These are phyloP conservation scores for Fusarium sp. DNA, from an alignment of 2,329 filamentous ascomycete genomes.

Conservation along the genomic window DNA sequence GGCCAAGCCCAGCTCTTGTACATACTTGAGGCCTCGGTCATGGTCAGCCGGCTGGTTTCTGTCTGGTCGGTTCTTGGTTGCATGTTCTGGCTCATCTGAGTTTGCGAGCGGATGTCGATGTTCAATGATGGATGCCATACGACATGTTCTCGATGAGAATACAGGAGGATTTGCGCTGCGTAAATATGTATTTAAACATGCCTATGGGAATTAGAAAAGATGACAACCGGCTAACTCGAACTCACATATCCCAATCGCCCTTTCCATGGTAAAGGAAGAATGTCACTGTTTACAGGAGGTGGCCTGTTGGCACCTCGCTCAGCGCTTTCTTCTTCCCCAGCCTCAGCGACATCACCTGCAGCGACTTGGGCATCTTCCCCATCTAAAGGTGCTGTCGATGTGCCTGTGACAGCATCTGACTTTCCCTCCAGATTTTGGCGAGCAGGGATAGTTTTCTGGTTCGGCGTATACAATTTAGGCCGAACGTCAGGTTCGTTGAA, in stretches of 20 bases:
- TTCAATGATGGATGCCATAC: constrained; percentile 90
- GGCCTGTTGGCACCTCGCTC: constrained; percentile 65
- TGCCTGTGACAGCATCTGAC: constrained; percentile 30
- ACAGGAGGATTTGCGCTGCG: constrained; percentile 84
- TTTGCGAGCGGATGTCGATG: constrained; percentile 86
- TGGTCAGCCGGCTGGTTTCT: constrained; percentile 75
- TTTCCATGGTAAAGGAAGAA: constrained; percentile 89
- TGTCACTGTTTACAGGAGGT: constrained; percentile 85
- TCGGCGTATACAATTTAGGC: constrained; percentile 23
- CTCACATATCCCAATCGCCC: constrained; percentile 89
- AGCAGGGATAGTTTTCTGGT: constrained; percentile 9
- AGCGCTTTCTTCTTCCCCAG: constrained; percentile 40
- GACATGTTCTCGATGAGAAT: constrained; percentile 91
- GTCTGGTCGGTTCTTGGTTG: constrained; percentile 89
- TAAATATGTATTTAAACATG: constrained; percentile 93
- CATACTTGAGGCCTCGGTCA: constrained; percentile 76
- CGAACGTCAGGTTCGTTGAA: neutral
- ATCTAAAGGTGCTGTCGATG: constrained; percentile 28
- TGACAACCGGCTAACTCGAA: fast-evolving
- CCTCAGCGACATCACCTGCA: constrained; percentile 38
- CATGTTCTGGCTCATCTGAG: constrained; percentile 80
- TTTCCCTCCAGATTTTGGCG: constrained; percentile 4
- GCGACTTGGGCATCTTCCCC: constrained; percentile 44
- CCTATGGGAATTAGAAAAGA: constrained; percentile 59
- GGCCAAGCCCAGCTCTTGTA: constrained; percentile 81